Evolutionary conservation across 2,329 filamentous ascomycete genomes (phyloP).

Genomic region (Drechslerella coelobrocha): DNA sequence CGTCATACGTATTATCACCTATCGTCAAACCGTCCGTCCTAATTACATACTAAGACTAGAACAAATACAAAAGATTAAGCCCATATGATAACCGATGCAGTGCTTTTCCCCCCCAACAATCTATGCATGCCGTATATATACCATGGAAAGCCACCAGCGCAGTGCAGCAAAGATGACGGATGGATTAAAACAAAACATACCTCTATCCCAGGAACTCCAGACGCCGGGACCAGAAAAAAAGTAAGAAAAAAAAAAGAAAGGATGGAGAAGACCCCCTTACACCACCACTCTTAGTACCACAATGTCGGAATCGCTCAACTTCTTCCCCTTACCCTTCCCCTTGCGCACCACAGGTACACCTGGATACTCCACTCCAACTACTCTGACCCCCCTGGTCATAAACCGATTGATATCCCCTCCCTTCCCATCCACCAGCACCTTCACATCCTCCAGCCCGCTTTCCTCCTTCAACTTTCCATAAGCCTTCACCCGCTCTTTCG

Average conservation of each 20-base stretch:
- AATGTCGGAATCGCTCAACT: constrained; percentile 45
- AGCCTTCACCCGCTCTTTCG: constrained; percentile 38
- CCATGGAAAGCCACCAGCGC: neutral
- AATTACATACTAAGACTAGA: constrained; percentile 16
- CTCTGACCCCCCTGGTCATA: constrained; percentile 32
- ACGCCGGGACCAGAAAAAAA: neutral
- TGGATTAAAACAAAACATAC: neutral
- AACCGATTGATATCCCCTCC: constrained; percentile 48
- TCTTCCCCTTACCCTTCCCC: constrained; percentile 38
- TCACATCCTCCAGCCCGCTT: constrained; percentile 41
- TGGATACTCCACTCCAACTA: constrained; percentile 36
- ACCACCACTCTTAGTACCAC: constrained; percentile 35
- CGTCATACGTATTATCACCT: constrained; percentile 9
- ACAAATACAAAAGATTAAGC: constrained; percentile 1
- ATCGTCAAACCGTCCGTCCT: constrained; percentile 2
- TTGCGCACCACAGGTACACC: constrained; percentile 24
- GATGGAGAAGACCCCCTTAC: too few relatives aligned
- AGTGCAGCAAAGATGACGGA: neutral
- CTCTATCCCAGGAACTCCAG: neutral
- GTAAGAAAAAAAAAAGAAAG: neutral
- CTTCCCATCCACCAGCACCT: constrained; percentile 39
- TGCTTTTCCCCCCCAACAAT: too few relatives aligned
- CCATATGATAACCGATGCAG: constrained; percentile 4
- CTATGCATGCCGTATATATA: constrained; percentile 3
- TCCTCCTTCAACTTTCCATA: constrained; percentile 32